Conservation (phyloP, 306 rosid genomes). For the Quercus agrifolia region DNA sequence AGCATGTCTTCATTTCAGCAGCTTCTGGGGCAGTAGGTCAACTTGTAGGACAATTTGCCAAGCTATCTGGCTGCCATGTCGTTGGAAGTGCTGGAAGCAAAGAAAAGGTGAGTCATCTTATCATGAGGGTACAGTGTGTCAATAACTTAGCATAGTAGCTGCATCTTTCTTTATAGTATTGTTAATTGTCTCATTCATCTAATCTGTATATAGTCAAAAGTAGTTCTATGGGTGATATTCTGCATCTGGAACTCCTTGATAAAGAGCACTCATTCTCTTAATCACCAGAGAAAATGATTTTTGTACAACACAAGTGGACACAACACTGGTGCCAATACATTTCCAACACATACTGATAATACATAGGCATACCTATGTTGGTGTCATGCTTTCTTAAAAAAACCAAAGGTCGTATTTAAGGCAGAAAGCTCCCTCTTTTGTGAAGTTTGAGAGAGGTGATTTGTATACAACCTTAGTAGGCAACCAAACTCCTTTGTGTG, state of each 20-base stretch:
- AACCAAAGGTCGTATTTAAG: not conserved
- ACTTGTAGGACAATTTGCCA: conserved; percentile 41
- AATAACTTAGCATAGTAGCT: not conserved
- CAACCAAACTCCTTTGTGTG: too few species aligned
- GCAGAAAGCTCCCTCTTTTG: not conserved
- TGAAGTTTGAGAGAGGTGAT: too few species aligned
- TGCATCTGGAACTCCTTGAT: not conserved
- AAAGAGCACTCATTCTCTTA: not conserved
- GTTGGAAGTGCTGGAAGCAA: conserved; percentile 45
- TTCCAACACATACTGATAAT: not conserved
- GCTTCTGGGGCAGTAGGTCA: conserved; percentile 49
- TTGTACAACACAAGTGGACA: not conserved
- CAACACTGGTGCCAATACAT: too few species aligned
- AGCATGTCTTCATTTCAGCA: conserved; percentile 33
- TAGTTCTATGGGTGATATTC: not conserved
- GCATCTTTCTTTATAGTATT: not conserved
- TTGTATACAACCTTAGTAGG: too few species aligned
- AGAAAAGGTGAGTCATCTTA: conserved; percentile 24
- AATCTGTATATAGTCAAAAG: not conserved
- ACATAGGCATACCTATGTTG: too few species aligned
- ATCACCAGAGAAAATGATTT: not conserved
- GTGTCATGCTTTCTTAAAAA: not conserved
- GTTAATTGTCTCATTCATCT: not conserved
- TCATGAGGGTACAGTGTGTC: not conserved
- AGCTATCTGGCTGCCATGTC: conserved; percentile 36